phyloP scores from a whole-genome alignment of 805 yeast species.

The Wickerhamomyces chambardii region DNA sequence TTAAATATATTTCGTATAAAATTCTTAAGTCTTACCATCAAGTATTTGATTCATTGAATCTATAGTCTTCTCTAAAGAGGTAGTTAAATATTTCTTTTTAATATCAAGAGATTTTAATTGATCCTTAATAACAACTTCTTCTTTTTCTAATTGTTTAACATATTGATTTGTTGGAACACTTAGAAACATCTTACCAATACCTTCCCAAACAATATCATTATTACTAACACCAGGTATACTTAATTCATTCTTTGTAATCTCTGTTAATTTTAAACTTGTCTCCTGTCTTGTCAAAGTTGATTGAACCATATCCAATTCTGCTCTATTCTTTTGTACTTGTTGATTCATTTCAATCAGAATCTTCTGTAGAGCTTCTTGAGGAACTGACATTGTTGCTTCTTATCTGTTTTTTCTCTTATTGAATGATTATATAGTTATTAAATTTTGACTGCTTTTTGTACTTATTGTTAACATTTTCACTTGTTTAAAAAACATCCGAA shows the following conservation, averaged over 20 bases:
- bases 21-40: neutral
- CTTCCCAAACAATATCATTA: conserved; percentile 63
- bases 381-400: conserved; percentile 27
- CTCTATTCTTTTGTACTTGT: conserved; percentile 48
- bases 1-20: neutral
- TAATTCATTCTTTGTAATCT: conserved; percentile 50
- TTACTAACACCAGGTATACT: conserved; percentile 27
- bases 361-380: conserved; percentile 40
- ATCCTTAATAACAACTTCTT: conserved; percentile 47
- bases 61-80: conserved; percentile 68
- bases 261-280: conserved; percentile 43
- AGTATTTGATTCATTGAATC: conserved; percentile 43
- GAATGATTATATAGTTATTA: neutral
- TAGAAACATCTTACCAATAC: conserved; percentile 73
- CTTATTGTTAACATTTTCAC: too few species aligned
- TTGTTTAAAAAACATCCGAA: too few species aligned
- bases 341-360: conserved; percentile 58
- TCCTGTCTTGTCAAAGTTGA: conserved; percentile 39
- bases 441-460: too few species aligned
- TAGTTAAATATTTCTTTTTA: conserved; percentile 64
- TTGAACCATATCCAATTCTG: conserved; percentile 47
- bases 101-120: conserved; percentile 51
- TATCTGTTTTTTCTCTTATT: too few species aligned
- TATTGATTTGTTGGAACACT: conserved; percentile 35
- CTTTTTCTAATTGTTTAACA: conserved; percentile 35